Base-by-base conservation (phyloP, 106 monocot species). In the Hemerocallis citrina region DNA sequence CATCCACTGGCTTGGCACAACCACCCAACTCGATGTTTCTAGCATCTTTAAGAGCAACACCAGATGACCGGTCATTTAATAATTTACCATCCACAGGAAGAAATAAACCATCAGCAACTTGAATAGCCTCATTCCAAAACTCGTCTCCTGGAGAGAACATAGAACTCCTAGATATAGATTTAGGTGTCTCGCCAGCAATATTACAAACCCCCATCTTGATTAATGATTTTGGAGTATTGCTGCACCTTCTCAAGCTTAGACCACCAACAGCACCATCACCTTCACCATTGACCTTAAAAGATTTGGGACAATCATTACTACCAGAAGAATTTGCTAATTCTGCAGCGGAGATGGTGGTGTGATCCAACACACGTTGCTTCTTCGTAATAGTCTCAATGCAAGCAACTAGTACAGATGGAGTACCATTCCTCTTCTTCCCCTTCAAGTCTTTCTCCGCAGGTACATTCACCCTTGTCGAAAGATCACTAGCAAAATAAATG, bases 91-190 rank as follows among this genome's bases (percentile, higher is more conserved):
- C 56, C 24, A 13, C 44, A 15, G 75, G 79, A 69, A 23, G 38
- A 71, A 55, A 42, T 29, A 98, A 64, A 50, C 77, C 66, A 75
- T 98, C 98, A 50, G 75, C 98, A 72, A 88, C 82, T 57, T 98
- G 63, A 67, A 98, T 85, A n/a, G 98, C 98, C 51, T 92, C 92
- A 52, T 80, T 80, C 98, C 98, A 98, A 55, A 98, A 98, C 23
- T 98, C 98, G 23, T 88, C 98, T 27, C 98, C 98, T 3, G 98
- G 98, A 38, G 98, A 98, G 48, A 82, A 67, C 41, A 73, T 62
- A n/a, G 86, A 89, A 63, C 72, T 78, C 68, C 74, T 76, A 6
- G 63, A 82, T n/a, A 46, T 57, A 63, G 87, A 81, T 62, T 65
- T 82, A 21, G 92, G 88, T 10, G 86, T 86, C 58, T 74, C 68